Base-by-base conservation (phyloP, 2,329 filamentous ascomycete species). In the Cordyceps tenuipes region DNA sequence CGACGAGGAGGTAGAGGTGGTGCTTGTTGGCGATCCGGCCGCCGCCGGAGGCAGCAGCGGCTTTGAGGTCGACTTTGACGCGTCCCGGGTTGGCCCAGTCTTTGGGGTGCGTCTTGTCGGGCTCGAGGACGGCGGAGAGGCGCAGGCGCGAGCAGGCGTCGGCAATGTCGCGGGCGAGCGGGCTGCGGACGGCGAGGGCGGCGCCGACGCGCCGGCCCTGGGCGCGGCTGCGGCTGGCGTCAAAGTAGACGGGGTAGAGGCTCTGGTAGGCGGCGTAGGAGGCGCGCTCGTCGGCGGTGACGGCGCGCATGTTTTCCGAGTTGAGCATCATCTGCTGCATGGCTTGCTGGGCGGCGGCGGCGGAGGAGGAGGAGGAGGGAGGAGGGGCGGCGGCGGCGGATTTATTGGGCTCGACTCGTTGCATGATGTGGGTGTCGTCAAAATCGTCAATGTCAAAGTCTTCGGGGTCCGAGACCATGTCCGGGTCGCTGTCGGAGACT, bases 41-140 rank as follows among this genome's bases (percentile, higher is more conserved):
- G 23, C 23, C 23, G 23, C 23, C 23, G 23, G 3, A 2, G 23
- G 23, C 80, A 8, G 64, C 59, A 46, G 46, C 51, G 64, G 65
- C 62, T 72, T 84, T 88, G n/a, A 97, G 77, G 69, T 87, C 77
- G 54, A 97, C 85, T 66, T 90, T 86, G 64, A 97, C 90, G 62
- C 94, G 82, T 3, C 94, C 94, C 13, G 94, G 94, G 77, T 99
- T 99, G 60, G 88, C 87, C 94, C 94, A 99, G 78, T 99, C 94
- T 76, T 94, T 93, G 7, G 94, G 94, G 74, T 99, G 94, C 62
- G 86, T 82, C 79, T 96, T 96, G 70, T 89, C 88, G 1, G 92
- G 90, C 76, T 99, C 94, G 72, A 97, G 88, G 8, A 94, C 85
- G 48, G 88, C 86, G 63, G 83, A 81, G 41, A 91, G 77, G 34